Base-by-base conservation (phyloP, 2,329 filamentous ascomycete genomes). In the Trematosphaeria pertusa region DNA sequence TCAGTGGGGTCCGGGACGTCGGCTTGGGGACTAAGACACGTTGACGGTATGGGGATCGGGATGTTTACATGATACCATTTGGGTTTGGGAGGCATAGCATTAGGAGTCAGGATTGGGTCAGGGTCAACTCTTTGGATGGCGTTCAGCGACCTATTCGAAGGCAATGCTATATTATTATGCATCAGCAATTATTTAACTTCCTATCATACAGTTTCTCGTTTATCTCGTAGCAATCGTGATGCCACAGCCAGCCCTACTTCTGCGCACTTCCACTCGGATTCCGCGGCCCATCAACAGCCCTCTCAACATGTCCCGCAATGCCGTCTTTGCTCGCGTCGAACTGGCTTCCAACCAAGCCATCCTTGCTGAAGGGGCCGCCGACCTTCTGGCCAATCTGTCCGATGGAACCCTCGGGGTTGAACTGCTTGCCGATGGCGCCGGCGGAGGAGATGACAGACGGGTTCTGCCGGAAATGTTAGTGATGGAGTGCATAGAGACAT, bases 341-440 rank as follows among this genome's bases (percentile, higher is more conserved):
- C 52, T 82, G 79, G 45, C 78, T 79, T 15, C 81, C 81, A 44
- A 84, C 75, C 7, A 73, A 58, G 0, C 81, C 81, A 2, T 82
- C 77, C 54, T 80, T 80, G 50, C 49, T 56, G 7, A 70, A 61
- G 5, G 64, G 66, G 0, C 82, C 66, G 2, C 67, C 80, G 6
- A 84, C 69, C 48, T 74, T 75, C 62, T 81, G 71, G 0, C 75
- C 79, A 2, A 75, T 69, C 9, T 78, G 75, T 5, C 81, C 81
- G n/a, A 83, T 64, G 0, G 73, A 71, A 14, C 81, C 80, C 4
- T 78, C 61, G 1, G 69, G 61, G 39, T 67, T 84, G 58, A 84
- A 84, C 17, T 83, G 79, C 55, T 79, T 81, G 15, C 81, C 81
- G 24, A 84, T 74, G 0, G 74, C 68, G 4, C 81, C 81, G 1